Conservation (phyloP, 2,329 filamentous ascomycete genomes). For the Phoma sp. region DNA sequence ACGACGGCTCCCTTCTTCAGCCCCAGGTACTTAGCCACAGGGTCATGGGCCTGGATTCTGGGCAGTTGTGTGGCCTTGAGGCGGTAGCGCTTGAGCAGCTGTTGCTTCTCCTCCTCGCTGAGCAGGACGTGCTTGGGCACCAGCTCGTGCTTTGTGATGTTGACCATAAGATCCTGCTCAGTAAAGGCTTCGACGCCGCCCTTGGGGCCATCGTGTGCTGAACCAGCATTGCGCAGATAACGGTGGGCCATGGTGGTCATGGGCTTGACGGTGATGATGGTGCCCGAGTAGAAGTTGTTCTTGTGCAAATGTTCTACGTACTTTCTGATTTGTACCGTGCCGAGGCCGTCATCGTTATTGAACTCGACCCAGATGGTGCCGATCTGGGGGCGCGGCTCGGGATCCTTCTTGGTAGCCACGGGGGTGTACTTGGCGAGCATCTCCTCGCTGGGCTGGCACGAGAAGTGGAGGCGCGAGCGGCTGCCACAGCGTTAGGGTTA, state of each 20-base stretch:
- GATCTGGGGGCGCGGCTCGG: conserved; percentile 73
- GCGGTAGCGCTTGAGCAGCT: conserved; percentile 85
- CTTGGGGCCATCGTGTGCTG: conserved; percentile 63
- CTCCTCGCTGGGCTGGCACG: conserved; percentile 78
- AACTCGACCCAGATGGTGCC: conserved; percentile 96
- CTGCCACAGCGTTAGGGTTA: conserved; percentile 55
- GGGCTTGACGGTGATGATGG: conserved; percentile 83
- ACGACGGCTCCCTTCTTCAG: conserved; percentile 91
- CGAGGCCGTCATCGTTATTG: conserved; percentile 77
- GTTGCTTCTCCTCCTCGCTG: conserved; percentile 85
- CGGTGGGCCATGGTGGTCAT: conserved; percentile 77
- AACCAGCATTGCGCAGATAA: conserved; percentile 37
- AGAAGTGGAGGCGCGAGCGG: conserved; percentile 84
- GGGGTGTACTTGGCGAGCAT: conserved; percentile 88
- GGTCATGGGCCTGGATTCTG: conserved; percentile 87
- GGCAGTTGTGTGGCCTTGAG: conserved; percentile 98
- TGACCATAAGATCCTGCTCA: conserved; percentile 94
- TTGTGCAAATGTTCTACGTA: conserved; percentile 84
- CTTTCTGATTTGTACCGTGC: conserved; percentile 87
- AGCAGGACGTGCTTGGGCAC: conserved; percentile 93
- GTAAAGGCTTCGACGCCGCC: conserved; percentile 92
- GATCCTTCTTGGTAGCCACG: conserved; percentile 70
- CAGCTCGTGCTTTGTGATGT: conserved; percentile 97
- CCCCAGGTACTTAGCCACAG: conserved; percentile 89
- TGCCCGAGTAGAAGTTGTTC: conserved; percentile 85